Evolutionary conservation across 805 yeast genomes (phyloP).

Genomic region (Wickerhamiella spandovensis): DNA sequence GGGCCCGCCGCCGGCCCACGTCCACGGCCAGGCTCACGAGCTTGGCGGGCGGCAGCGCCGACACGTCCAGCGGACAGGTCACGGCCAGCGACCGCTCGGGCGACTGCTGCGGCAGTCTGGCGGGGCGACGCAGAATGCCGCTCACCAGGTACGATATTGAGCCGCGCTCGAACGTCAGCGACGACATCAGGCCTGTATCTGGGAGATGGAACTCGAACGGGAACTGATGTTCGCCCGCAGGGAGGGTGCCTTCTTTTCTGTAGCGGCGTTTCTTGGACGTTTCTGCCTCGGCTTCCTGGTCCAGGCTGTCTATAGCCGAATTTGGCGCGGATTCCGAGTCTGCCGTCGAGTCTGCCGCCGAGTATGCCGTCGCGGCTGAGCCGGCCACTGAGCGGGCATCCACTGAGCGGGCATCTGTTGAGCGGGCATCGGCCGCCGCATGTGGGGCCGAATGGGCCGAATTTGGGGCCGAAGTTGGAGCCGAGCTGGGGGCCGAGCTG

Average conservation of each 20-base stretch:
- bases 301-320: too few relatives aligned
- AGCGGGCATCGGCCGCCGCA: too few relatives aligned
- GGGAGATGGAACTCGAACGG: conserved; percentile 82
- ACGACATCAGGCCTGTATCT: conserved; percentile 52
- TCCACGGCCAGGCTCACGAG: conserved; percentile 53
- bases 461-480: too few relatives aligned
- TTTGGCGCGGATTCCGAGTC: neutral
- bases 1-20: conserved; percentile 27
- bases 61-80: conserved; percentile 62
- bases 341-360: neutral
- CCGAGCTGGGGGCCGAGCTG: too few relatives aligned
- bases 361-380: neutral
- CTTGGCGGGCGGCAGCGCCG: conserved; percentile 49
- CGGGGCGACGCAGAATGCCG: conserved; percentile 26
- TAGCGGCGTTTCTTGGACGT: neutral
- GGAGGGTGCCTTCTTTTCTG: conserved; percentile 6
- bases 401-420: too few relatives aligned
- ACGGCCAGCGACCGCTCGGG: conserved; percentile 22
- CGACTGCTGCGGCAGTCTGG: conserved; percentile 1
- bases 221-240: conserved; percentile 66
- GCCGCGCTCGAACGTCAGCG: conserved; percentile 78
- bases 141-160: conserved; percentile 53
- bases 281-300: too few relatives aligned
- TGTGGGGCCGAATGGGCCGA: too few relatives aligned
- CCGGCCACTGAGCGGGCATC: neutral